These are phyloP conservation scores for Phtheirospermum japonicum DNA, from an alignment of 257 asterid species.

Conservation along the genomic window DNA sequence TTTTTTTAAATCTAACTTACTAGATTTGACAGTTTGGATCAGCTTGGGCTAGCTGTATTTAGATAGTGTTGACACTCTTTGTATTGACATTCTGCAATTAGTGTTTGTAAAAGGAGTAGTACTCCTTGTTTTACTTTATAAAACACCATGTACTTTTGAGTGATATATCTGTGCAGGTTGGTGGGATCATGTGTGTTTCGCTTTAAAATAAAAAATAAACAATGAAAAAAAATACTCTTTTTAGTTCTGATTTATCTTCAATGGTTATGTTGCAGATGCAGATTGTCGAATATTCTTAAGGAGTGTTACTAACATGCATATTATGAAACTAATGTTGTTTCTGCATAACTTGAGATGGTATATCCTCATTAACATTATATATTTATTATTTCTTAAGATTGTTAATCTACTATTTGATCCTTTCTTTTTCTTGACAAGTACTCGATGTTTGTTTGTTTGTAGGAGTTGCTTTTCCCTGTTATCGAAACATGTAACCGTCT, in stretches of 20 bases:
- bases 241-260: no score
- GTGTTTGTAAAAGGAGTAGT: background rate
- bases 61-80: background rate
- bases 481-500: slow-evolving; percentile 41
- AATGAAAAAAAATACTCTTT: background rate
- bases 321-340: background rate
- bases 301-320: background rate
- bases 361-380: slow-evolving; percentile 6
- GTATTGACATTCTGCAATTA: background rate
- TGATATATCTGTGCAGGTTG: background rate
- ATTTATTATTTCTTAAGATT: slow-evolving; percentile 8
- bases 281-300: background rate
- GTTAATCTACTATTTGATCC: background rate
- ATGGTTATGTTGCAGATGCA: background rate
- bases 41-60: background rate
- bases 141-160: background rate
- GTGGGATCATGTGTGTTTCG: slow-evolving; percentile 3
- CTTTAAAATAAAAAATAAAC: background rate
- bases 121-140: background rate
- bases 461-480: slow-evolving; percentile 84
- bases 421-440: slow-evolving; percentile 25
- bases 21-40: background rate
- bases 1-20: slow-evolving; percentile 12
- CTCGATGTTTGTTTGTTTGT: slow-evolving; percentile 24
- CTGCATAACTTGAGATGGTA: slow-evolving; percentile 12